Evolutionary conservation across 192 early-diverging fungal genomes (phyloP), one percentile per base, ranked within the genome.

Genomic region (Funneliformis mosseae): DNA sequence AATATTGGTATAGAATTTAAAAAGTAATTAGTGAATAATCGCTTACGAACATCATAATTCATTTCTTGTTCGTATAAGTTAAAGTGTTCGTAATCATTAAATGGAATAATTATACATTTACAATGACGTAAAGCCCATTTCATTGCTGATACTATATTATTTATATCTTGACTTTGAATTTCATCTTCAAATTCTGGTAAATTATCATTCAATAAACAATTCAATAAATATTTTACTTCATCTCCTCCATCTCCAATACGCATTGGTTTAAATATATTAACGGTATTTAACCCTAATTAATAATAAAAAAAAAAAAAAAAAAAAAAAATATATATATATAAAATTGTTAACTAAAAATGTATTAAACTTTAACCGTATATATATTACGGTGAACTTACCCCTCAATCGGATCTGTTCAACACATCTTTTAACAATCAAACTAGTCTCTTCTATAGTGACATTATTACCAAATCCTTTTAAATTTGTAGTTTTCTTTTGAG

Each of bases 71-170:
- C 78, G 61, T 41, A 43, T 60, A 33, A 55, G 10, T 60, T 50
- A 59, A 79, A 79, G 42, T 59, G 48, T 60, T 79, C 78, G 27
- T 79, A 79, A 28, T 48, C 61, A 25, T 60, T 25, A 60, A 71
- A 79, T 21, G 78, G 78, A 43, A 79, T 69, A 14, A 79, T 27
- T 27, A 55, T 67, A 39, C 11, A 41, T 14, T 39, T 25, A 71
- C 78, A 69, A 70, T 79, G 78, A 46, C 67, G 28, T 25, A 79
- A 42, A 12, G 78, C 45, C 78, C 78, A 79, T 71, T 79, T 79
- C 69, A 79, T 60, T 41, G 78, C 50, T 27, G 78, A 23, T 4
- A 79, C 78, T 12, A 79, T 48, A 60, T 79, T 79, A 71, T 72
- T 48, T 43, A 79, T 70, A 71, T 60, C 60, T 79, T 69, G 67